Conservation (phyloP, 805 yeast genomes). For the Candida ipomoeae region DNA sequence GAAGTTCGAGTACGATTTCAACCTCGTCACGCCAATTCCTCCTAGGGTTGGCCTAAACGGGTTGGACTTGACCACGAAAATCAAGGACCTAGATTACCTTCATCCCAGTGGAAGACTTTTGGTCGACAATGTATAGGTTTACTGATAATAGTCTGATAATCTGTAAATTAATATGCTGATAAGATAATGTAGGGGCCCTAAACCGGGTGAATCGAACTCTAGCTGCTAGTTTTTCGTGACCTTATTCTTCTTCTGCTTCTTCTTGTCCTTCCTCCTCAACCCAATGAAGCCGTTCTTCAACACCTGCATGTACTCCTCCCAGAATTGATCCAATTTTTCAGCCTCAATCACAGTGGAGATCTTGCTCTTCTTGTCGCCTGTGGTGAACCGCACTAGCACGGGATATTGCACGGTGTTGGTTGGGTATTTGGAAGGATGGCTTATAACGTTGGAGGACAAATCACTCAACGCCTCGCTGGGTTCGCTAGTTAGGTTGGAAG, state of each 20-base stretch:
- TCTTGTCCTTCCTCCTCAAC: slow-evolving; percentile 77
- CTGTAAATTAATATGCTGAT: slow-evolving; percentile 1
- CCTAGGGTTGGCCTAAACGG: slow-evolving; percentile 33
- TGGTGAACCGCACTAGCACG: slow-evolving; percentile 52
- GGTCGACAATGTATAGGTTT: slow-evolving; percentile 42
- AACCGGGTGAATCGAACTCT: neutral
- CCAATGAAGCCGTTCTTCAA: slow-evolving; percentile 73
- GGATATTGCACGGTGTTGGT: slow-evolving; percentile 45
- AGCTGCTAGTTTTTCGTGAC: slow-evolving; percentile 20
- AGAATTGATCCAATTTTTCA: slow-evolving; percentile 61
- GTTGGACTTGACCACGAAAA: slow-evolving; percentile 28
- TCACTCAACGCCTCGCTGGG: slow-evolving; percentile 18
- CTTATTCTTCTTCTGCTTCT: slow-evolving; percentile 52
- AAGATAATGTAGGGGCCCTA: neutral
- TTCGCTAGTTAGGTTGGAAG: slow-evolving; percentile 12
- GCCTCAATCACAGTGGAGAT: slow-evolving; percentile 69
- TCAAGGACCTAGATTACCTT: slow-evolving; percentile 58
- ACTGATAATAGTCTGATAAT: neutral
- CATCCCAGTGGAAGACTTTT: slow-evolving; percentile 50
- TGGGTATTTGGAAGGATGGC: slow-evolving; percentile 14
- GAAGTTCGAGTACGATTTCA: slow-evolving; percentile 26
- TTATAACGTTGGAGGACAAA: slow-evolving; percentile 33
- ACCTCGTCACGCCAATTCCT: slow-evolving; percentile 35
- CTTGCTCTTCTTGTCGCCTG: slow-evolving; percentile 47
- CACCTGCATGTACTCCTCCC: slow-evolving; percentile 68